Base-by-base conservation (phyloP, 2,329 filamentous ascomycete genomes). In the Penicillium brasilianum region DNA sequence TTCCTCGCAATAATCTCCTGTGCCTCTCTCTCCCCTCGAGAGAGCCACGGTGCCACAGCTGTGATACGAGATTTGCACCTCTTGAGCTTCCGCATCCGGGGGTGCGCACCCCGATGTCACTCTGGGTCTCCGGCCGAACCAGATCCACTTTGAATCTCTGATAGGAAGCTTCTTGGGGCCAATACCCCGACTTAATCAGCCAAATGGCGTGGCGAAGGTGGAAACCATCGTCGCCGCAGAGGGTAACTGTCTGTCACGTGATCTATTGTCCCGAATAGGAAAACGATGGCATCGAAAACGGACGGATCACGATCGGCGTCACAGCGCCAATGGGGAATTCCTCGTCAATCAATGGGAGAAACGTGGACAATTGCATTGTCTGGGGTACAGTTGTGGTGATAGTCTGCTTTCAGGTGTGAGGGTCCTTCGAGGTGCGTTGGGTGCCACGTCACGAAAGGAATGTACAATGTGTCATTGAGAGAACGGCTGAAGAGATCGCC, bases 41-140 rank as follows among this genome's bases (percentile, higher is more conserved):
- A n/a, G 58, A 60, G 50, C 59, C 60, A 43, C 53, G 59, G 62
- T 57, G 36, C 55, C n/a, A 50, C 37, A 43, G 50, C 20, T 34
- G 55, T 9, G 55, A 46, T 48, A 57, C 34, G 25, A 60, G 50
- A 60, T 58, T 59, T 58, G 16, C 55, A 44, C 57, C 28, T 61
- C 57, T 46, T 14, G 25, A 30, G 52, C 46, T 68, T 68, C 68
- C 68, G 68, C 66, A 69, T 70, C 60, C 68, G 65, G 67, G 41
- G 55, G 57, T 57, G 52, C 54, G 32, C 25, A 37, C 22, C n/a
- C 22, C 20, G 49, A 70, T 66, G 67, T 70, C 61, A 65, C 65
- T 58, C 54, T 65, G 51, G 58, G 50, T 39, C 44, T 34, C 41
- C 32, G 54, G 57, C 41, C 53, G 36, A 57, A 28, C 18, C 11